Evolutionary conservation across 2,329 filamentous ascomycete species (phyloP).

Genomic region (Trichoderma lentiforme): DNA sequence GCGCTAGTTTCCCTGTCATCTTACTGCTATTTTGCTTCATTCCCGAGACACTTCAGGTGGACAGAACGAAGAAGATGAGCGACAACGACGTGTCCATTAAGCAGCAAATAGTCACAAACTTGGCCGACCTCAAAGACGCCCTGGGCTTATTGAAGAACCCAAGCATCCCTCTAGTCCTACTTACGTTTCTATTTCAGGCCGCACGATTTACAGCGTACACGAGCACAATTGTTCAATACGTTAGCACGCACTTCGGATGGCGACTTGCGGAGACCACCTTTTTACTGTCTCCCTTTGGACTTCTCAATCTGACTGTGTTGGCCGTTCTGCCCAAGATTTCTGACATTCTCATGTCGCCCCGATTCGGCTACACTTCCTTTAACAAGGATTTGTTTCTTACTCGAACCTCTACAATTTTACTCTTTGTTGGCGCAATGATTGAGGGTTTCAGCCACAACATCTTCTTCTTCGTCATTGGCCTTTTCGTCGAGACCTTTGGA

Average conservation of each 20-base stretch:
- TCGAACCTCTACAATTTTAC: constrained; percentile 32
- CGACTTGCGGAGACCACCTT: constrained; percentile 40
- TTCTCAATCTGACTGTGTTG: constrained; percentile 39
- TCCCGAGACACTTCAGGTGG: constrained; percentile 38
- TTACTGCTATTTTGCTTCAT: constrained; percentile 34
- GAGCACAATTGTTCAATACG: constrained; percentile 38
- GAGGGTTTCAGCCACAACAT: constrained; percentile 35
- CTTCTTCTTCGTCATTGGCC: constrained; percentile 35
- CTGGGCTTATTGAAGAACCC: constrained; percentile 35
- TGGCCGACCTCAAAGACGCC: constrained; percentile 33
- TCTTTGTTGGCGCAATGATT: constrained; percentile 33
- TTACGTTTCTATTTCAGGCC: constrained; percentile 38
- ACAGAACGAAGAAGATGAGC: constrained; percentile 21
- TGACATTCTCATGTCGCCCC: constrained; percentile 30
- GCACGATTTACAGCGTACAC: constrained; percentile 36
- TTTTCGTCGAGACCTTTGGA: constrained; percentile 39
- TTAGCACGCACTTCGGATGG: constrained; percentile 46
- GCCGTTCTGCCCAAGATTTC: constrained; percentile 36
- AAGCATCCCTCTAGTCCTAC: constrained; percentile 37
- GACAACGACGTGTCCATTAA: constrained; percentile 22
- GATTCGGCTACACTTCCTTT: constrained; percentile 35
- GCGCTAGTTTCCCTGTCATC: constrained; percentile 31
- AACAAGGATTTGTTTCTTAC: constrained; percentile 38
- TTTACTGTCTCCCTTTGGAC: constrained; percentile 39
- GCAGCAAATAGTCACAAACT: constrained; percentile 29